Evolutionary conservation across 441 rosid genomes (phyloP), one percentile per base, ranked within the genome.

Genomic region (Croton laevigatus): DNA sequence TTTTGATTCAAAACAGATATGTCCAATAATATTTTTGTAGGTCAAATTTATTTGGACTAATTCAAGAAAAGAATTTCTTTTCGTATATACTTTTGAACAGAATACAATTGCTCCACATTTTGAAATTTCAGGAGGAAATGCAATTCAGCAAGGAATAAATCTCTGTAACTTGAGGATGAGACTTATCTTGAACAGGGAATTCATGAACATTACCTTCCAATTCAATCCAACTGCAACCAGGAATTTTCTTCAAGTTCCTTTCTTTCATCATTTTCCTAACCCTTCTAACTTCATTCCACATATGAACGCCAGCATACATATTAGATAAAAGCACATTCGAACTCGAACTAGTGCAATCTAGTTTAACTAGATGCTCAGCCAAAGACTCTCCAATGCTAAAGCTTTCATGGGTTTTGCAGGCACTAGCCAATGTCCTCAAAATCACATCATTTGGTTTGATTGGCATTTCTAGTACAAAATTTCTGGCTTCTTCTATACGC

Each of bases 341-440:
- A 34, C 88, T 77, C 19, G 92, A 81, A 58, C 81, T 82, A 70
- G 80, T 83, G 32, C 88, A 84, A 60, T 90, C 85, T n/a, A 83
- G 76, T 59, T 71, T 80, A 63, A 79, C 78, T 68, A 87, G 71
- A 61, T 85, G 85, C 65, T 86, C 85, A n/a, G 90, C 92, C 45
- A 89, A 85, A 58, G 76, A 72, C 36, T 76, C 72, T 49, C 85
- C 89, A 32, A 86, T 71, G 59, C 72, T 58, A 0, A 80, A 75
- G 65, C 80, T 78, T 73, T 81, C 79, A 71, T 86, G 80, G 27
- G 78, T 32, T 81, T 79, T 86, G 46, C 88, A 90, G 68, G 92
- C 91, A 74, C 87, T 85, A 22, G 89, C 85, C 51, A 90, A 71
- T 22, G 89, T 91, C 61, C 94, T 88, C 89, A 88, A 88, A 6